Conservation (phyloP, 2,329 filamentous ascomycete species). For the Fusarium lyarnte region DNA sequence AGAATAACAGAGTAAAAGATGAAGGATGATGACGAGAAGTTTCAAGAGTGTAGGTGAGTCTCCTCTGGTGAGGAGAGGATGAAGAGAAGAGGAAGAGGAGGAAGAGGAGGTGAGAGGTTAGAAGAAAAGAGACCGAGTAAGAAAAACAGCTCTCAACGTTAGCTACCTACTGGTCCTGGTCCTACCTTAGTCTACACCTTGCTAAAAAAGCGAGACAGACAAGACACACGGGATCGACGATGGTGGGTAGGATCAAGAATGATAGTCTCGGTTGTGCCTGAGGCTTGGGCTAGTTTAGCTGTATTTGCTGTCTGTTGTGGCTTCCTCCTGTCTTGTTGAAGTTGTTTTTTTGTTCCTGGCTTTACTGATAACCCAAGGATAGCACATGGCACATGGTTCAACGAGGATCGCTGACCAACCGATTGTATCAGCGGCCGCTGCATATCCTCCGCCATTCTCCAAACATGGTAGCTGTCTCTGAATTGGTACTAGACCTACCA, state of each 20-base stretch:
- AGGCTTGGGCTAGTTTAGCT: conserved; percentile 30
- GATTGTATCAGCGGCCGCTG: conserved; percentile 31
- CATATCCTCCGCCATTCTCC: conserved; percentile 20
- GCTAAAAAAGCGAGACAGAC: conserved; percentile 19
- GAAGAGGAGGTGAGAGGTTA: conserved; percentile 9
- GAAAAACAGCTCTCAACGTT: conserved; percentile 24
- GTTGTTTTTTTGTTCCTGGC: conserved; percentile 16
- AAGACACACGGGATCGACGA: conserved; percentile 38
- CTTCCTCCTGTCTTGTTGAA: conserved; percentile 10
- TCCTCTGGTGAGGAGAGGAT: conserved; percentile 13
- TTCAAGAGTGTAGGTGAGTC: conserved; percentile 16
- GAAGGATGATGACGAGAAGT: background rate
- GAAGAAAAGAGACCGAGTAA: conserved; percentile 11
- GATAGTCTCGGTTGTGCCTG: conserved; percentile 38
- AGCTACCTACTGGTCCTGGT: background rate
- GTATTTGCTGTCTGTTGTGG: conserved; percentile 6
- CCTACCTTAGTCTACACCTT: conserved; percentile 2
- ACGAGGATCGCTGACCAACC: conserved; percentile 19
- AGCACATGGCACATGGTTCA: conserved; percentile 26
- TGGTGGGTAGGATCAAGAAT: conserved; percentile 40
- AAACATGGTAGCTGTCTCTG: conserved; percentile 24
- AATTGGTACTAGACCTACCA: conserved; percentile 16
- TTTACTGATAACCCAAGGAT: background rate
- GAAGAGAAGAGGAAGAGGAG: conserved; percentile 1
- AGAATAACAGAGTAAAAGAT: conserved; percentile 11